Evolutionary conservation across 257 asterid genomes (phyloP).

Genomic region (Parsonsia alboflavescens): DNA sequence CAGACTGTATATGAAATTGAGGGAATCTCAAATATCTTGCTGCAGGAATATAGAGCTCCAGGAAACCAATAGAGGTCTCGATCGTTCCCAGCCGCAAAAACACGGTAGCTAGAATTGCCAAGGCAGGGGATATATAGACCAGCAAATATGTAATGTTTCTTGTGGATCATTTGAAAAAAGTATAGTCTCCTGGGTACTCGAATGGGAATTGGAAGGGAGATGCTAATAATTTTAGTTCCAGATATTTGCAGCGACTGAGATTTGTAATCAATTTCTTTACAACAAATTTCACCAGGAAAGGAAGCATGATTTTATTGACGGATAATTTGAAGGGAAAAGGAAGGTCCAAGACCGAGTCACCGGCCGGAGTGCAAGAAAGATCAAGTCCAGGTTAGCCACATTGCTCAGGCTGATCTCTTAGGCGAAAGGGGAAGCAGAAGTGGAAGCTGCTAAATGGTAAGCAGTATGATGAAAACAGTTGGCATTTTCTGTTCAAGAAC

Average conservation of each 20-base stretch:
- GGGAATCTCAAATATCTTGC: too few species aligned
- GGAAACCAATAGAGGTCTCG: too few species aligned
- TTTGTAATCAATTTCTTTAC: constrained; percentile 5
- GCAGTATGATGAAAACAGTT: background rate
- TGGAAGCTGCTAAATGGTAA: background rate
- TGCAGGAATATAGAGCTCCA: constrained; percentile 1
- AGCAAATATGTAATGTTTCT: background rate
- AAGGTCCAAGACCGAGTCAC: constrained; percentile 8
- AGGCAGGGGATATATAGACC: too few species aligned
- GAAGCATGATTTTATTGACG: background rate
- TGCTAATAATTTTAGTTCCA: constrained; percentile 3
- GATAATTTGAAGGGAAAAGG: constrained; percentile 2
- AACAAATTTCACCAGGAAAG: constrained; percentile 1
- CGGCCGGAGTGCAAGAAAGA: background rate
- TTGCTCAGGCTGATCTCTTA: background rate
- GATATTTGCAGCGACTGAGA: background rate
- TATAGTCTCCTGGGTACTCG: background rate
- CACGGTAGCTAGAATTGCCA: too few species aligned
- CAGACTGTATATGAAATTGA: too few species aligned
- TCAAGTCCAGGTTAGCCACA: constrained; percentile 12
- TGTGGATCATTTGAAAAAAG: background rate
- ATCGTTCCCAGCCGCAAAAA: too few species aligned
- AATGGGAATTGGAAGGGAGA: constrained; percentile 5
- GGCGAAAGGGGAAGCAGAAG: constrained; percentile 5
- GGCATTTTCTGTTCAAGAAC: background rate